Evolutionary conservation across 192 early-diverging fungal species (phyloP), one percentile per base, ranked within the genome.

Genomic region (Rhizoclosmatium globosum): DNA sequence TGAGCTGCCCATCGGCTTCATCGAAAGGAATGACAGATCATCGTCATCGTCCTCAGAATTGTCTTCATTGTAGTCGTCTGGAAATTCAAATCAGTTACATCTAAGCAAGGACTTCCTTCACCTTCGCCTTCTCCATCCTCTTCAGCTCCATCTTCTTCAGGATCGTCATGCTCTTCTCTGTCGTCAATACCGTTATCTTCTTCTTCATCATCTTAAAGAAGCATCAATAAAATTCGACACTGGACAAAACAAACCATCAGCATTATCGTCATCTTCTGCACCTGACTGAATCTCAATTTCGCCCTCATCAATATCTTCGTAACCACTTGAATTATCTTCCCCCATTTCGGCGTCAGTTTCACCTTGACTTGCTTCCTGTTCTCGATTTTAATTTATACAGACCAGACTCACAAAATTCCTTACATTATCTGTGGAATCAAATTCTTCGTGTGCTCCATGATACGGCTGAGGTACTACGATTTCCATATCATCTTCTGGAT

Each of bases 261-360:
- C 50, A 17, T 53, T 75, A 56, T 84, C 84, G 31, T 83, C 74
- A 48, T 64, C 85, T 44, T 76, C 85, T 4, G 82, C 79, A 19
- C 83, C 84, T 23, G 84, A 88, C 3, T 87, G 84, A n/a, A 87
- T 90, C 42, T 85, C 87, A 13, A 92, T 93, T 21, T 90, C 86
- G 41, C 87, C 86, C n/a, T 81, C 76, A 39, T 88, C 88, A 17
- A 88, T 85, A 56, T 84, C 85, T 47, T 82, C 82, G 41, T 79
- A 61, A 39, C 71, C 91, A 44, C 87, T 87, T 2, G 71, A 76
- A 58, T 76, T 77, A 50, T 82, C 81, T 39, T 72, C 64, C 17
- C 83, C 61, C 47, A 80, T 65, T 56, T 82, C 85, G 45, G 81
- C 85, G 45, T 92, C 87, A 7, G 71, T 75, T 7, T 87, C 83